Conservation (phyloP, 176 grass and related monocot species). For the Microstegium vimineum region DNA sequence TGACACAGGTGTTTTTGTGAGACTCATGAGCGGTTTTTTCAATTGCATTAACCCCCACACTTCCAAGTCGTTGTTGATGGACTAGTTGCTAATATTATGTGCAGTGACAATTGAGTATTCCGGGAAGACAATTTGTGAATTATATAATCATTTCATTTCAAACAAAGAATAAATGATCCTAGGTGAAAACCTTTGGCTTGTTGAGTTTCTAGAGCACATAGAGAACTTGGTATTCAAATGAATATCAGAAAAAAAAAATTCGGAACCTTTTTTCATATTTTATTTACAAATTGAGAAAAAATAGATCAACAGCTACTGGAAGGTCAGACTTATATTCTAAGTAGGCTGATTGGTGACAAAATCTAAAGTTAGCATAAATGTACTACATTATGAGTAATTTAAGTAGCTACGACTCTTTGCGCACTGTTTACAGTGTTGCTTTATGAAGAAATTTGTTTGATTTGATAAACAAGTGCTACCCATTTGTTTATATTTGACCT, state of each 20-base stretch:
- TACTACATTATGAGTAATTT: not conserved
- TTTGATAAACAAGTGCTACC: not conserved
- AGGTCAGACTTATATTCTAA: not conserved
- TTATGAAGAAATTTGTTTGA: slow-evolving; percentile 6
- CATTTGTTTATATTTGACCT: not conserved
- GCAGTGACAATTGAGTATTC: not conserved
- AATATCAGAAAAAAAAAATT: not conserved
- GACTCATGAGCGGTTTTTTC: not conserved
- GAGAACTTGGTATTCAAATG: not conserved
- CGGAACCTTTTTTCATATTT: not conserved
- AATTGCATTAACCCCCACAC: not conserved
- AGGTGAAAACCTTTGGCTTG: not conserved
- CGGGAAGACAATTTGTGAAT: not conserved
- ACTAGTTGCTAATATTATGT: not conserved
- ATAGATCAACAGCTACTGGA: not conserved
- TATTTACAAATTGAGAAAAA: not conserved
- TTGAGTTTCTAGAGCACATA: not conserved
- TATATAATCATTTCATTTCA: not conserved
- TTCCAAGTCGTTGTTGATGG: not conserved
- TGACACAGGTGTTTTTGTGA: not conserved
- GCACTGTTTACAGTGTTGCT: not conserved
- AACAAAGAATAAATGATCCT: not conserved
- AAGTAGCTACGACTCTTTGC: not conserved
- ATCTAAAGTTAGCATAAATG: not conserved
- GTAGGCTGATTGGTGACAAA: not conserved